Evolutionary conservation across 202 grass and related monocot species (phyloP), one percentile per base, ranked within the genome.

Genomic region (Dendrocalamus latiflorus): DNA sequence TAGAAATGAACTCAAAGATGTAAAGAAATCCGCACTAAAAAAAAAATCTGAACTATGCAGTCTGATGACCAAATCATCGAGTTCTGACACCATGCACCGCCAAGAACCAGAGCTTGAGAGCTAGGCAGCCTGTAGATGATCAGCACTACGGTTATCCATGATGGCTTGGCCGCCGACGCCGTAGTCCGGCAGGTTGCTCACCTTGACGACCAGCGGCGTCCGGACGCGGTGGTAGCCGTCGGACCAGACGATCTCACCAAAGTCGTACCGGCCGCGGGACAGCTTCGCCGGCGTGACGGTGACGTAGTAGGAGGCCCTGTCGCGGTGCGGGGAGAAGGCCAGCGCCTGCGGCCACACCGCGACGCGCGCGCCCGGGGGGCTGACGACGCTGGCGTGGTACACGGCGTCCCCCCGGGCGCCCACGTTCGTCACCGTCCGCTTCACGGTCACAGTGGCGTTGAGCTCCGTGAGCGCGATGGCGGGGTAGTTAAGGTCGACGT

Each of bases 221-320:
- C 70, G 89, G 24, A 95, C 96, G 20, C 74, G 91, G 81, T 99
- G 93, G 83, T 89, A 81, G 3, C 93, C 91, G 51, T 95, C 96
- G 51, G 72, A 93, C 96, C 96, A 99, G 7, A 95, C 80, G 44
- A 95, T 89, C 83, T 91, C 91, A 34, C 96, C 96, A 41, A 95
- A 95, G 66, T 93, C 91, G 62, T 86, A 99, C 34, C 93, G 75
- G 43, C 82, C 91, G 24, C 84, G 81, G 4, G 91, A 93, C 57
- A 65, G 83, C 75, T 95, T 99, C 17, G 58, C 72, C 18, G 96
- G 93, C 12, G 77, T 61, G 8, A 95, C 50, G 13, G 85, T 95
- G 68, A 99, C 89, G 74, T 88, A 90, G 81, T 89, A 98, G 7
- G 91, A 71, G 4, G 81, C 78, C 51, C 9, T 75, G 43, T 75